Conservation (phyloP, 2,329 filamentous ascomycete genomes). For the Cephalotrichum gorgonifer region DNA sequence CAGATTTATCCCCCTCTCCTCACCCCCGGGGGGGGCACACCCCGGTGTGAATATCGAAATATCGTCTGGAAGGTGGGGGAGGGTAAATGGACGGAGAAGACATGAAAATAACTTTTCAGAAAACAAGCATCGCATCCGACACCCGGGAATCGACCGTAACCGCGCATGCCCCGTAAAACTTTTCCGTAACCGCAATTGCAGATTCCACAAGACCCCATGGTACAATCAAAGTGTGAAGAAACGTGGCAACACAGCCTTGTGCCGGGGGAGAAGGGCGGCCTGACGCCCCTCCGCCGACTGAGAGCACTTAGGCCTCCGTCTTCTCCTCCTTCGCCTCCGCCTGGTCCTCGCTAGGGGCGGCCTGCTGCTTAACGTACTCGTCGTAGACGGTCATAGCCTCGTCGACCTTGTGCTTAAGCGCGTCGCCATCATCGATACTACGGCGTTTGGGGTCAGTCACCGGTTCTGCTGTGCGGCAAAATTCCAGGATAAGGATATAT, state of each 20-base stretch:
- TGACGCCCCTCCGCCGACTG: neutral
- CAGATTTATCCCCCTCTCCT: neutral
- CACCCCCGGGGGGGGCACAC: neutral
- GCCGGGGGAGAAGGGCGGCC: neutral
- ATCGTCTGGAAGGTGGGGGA: neutral
- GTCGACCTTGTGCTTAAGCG: constrained; percentile 90
- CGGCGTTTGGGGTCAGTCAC: constrained; percentile 8
- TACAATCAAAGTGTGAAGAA: constrained; percentile 4
- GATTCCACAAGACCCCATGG: neutral
- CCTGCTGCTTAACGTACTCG: constrained; percentile 91
- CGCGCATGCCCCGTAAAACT: constrained; percentile 5
- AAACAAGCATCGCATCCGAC: constrained; percentile 5
- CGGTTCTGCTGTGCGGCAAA: constrained; percentile 1
- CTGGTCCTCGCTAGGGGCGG: constrained; percentile 23
- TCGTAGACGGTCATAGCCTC: constrained; percentile 97
- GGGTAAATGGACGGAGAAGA: neutral
- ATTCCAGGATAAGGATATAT: constrained; percentile 8
- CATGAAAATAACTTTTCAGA: neutral
- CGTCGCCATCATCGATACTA: constrained; percentile 80
- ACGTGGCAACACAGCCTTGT: neutral
- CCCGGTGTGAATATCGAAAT: neutral
- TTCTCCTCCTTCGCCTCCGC: constrained; percentile 38
- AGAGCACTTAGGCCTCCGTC: constrained; percentile 26
- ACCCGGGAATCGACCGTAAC: constrained; percentile 5
- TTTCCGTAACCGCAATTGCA: constrained; percentile 5